A percentile compares a stretch with the other conserved stretches of the same genome.
phyloP scores from a whole-genome alignment of 306 rosid genomes.

The Clitoria ternatea region DNA sequence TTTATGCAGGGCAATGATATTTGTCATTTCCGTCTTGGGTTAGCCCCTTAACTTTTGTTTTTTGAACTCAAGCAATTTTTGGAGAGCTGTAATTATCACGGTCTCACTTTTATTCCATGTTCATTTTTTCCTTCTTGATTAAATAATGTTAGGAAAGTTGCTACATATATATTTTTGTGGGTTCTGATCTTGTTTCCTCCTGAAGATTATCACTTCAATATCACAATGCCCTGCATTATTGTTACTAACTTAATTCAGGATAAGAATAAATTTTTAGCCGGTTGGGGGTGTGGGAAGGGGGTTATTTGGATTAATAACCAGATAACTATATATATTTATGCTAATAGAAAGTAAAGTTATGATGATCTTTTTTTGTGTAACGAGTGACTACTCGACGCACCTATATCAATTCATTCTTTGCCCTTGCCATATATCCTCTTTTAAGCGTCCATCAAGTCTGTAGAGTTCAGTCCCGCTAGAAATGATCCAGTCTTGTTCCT shows the following conservation, averaged over 20 bases:
- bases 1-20: conserved; percentile 7
- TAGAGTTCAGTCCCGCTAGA: too few relatives aligned
- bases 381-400: too few relatives aligned
- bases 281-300: not conserved
- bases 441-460: too few relatives aligned
- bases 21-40: conserved; percentile 5
- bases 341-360: too few relatives aligned
- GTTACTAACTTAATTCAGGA: not conserved
- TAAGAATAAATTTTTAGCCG: not conserved
- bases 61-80: conserved; percentile 28
- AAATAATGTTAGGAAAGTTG: conserved; percentile 20
- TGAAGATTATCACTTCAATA: not conserved
- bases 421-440: too few relatives aligned
- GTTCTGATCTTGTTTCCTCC: not conserved
- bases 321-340: too few relatives aligned
- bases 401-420: too few relatives aligned
- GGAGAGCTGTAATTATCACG: conserved; percentile 25
- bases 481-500: too few relatives aligned
- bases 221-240: not conserved
- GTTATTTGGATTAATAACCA: not conserved
- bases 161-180: conserved; percentile 26
- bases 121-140: conserved; percentile 18
- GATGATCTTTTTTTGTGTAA: too few relatives aligned
- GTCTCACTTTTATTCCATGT: not conserved
- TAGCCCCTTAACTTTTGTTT: not conserved